phyloP scores from a whole-genome alignment of 2,329 filamentous ascomycete species.

The Blastomyces parvus region DNA sequence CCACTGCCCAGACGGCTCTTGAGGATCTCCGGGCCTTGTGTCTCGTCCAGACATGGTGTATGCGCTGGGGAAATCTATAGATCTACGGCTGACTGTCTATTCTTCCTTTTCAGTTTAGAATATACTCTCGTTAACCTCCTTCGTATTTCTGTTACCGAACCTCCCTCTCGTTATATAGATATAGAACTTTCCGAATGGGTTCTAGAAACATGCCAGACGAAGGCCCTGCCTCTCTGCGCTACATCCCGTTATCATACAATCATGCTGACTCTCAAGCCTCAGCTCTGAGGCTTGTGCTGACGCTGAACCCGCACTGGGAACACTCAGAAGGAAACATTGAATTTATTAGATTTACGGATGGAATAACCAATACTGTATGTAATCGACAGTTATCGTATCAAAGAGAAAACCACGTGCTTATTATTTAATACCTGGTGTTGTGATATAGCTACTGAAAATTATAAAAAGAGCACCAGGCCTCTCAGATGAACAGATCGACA shows the following conservation, averaged over 20 bases:
- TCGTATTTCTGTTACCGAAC: not conserved
- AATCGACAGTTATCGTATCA: not conserved
- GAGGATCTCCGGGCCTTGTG: not conserved
- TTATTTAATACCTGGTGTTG: constrained; percentile 6
- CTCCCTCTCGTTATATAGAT: not conserved
- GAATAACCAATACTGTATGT: constrained; percentile 86
- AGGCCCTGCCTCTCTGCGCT: constrained; percentile 25
- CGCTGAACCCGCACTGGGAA: constrained; percentile 76
- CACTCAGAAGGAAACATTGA: constrained; percentile 63
- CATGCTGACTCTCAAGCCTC: constrained; percentile 66
- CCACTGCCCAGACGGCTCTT: not conserved
- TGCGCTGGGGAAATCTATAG: not conserved
- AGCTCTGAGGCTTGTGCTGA: constrained; percentile 66
- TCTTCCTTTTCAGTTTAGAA: not conserved
- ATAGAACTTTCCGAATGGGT: constrained; percentile 18
- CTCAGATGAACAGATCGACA: constrained; percentile 67
- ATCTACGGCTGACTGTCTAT: not conserved
- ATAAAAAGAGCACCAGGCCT: constrained; percentile 49
- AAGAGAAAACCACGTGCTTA: not conserved
- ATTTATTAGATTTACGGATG: constrained; percentile 88
- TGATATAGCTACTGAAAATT: constrained; percentile 43
- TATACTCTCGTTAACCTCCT: not conserved
- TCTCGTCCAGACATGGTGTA: not conserved
- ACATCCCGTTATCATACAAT: constrained; percentile 71
- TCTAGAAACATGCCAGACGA: constrained; percentile 10